Conservation (phyloP, 1,284 basidiomycete species). For the Neonothopanus nambi region DNA sequence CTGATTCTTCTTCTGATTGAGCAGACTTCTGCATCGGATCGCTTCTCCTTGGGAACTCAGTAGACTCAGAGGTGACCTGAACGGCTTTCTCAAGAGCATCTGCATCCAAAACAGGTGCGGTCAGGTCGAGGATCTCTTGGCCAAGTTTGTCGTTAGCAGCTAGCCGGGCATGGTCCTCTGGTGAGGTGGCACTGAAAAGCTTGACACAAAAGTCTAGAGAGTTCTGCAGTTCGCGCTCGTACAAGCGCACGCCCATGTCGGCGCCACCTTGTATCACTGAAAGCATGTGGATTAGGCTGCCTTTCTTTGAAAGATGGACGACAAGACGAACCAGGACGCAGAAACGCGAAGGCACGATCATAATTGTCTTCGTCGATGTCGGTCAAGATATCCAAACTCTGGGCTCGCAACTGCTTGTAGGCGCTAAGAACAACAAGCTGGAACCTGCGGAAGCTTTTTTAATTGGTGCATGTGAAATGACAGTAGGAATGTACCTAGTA, state of each 20-base stretch:
- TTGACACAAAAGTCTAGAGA: conserved; percentile 17
- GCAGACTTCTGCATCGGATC: too few species aligned
- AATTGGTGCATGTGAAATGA: not conserved
- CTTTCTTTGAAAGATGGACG: too few species aligned
- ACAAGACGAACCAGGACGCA: conserved; percentile 47
- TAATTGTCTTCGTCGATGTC: conserved; percentile 59
- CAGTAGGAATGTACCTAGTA: conserved; percentile 42
- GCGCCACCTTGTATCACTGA: conserved; percentile 16
- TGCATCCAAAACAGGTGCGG: conserved; percentile 8
- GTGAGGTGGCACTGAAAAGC: conserved; percentile 12
- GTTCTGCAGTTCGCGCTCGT: conserved; percentile 15
- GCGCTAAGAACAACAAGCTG: conserved; percentile 63
- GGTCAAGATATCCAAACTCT: conserved; percentile 46
- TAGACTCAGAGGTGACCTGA: not conserved
- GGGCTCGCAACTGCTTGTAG: conserved; percentile 61
- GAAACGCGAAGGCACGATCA: conserved; percentile 55
- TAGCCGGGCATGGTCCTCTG: conserved; percentile 10
- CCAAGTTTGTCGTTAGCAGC: conserved; percentile 1
- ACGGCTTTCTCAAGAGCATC: conserved; percentile 4
- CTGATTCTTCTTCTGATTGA: not conserved
- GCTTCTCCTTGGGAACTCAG: not conserved
- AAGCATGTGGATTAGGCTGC: not conserved
- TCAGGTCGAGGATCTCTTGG: conserved; percentile 13
- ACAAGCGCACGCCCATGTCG: conserved; percentile 16
- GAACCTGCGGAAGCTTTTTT: conserved; percentile 41